Base-by-base conservation (phyloP, 495 filamentous ascomycete species). In the Lasiosphaeria ovina region DNA sequence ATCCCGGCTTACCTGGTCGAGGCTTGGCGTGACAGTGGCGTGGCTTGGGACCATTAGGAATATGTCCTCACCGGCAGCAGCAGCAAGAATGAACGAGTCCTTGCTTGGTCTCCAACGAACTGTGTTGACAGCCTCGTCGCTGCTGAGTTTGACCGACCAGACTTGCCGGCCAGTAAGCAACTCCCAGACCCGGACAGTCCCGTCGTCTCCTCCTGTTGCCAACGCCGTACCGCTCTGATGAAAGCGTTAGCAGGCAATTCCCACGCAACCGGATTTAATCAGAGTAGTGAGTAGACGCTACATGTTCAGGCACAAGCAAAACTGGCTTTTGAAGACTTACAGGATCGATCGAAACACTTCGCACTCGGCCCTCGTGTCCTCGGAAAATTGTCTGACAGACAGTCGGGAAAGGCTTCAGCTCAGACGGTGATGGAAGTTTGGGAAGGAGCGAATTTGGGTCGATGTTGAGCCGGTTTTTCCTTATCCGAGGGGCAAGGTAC, bases 401-500 rank as follows among this genome's bases (percentile, higher is more conserved):
- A 0, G 92, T 96, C 16, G 94, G 94, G 81, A 98, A 98, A 3
- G 94, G 94, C 66, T 88, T 87, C 50, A 98, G 78, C 66, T 98
- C 94, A 55, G 96, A 89, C 3, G 94, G 94, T 59, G 87, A 89
- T n/a, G 94, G 95, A 9, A 98, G 80, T 70, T 98, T 98, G 32
- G 94, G 95, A 42, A 98, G 84, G 40, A 98, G 75, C 48, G 90
- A 94, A 72, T 92, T 89, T 4, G 94, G 94, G 65, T 98, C 94
- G 67, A 98, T 97, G 74, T 97, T 96, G 67, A 98, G 81, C 72
- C 93, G 91, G 77, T 90, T 97, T 65, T 93, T 87, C 57, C 95
- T 86, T 58, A 98, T 87, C 63, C 94, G 81, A 51, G 95, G 95
- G 36, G 94, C 94, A 38, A 98, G 83, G 71, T 98, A 98, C 6